Conservation (phyloP, 768 basidiomycete genomes). For the Suillus bovinus region DNA sequence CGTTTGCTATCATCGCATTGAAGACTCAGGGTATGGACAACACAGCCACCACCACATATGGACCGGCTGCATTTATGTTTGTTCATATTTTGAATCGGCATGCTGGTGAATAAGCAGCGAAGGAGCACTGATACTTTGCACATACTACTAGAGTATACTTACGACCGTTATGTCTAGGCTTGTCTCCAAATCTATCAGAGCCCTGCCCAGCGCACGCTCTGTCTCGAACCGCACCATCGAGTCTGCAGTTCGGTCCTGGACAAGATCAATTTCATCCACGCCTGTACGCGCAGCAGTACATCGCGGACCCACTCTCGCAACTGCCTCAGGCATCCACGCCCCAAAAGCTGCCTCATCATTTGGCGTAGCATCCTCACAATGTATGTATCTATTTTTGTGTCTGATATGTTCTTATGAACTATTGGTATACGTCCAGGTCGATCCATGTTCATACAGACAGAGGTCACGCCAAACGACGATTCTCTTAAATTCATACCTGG, state of each 20-base stretch:
- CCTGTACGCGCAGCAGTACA: constrained; percentile 23
- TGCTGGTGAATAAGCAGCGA: background rate
- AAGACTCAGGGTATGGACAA: background rate
- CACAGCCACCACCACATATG: background rate
- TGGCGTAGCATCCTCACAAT: constrained; percentile 26
- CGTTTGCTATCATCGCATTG: constrained; percentile 10
- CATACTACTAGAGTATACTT: background rate
- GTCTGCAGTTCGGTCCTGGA: constrained; percentile 20
- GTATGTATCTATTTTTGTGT: constrained; percentile 29
- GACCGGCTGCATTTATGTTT: background rate
- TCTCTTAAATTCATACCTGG: constrained; percentile 99
- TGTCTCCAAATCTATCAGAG: constrained; percentile 19
- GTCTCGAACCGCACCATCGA: constrained; percentile 13
- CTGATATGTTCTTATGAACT: background rate
- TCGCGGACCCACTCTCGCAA: constrained; percentile 35
- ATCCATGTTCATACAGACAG: constrained; percentile 98
- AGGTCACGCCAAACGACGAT: constrained; percentile 95
- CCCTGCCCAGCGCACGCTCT: constrained; percentile 4
- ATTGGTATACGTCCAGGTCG: constrained; percentile 46
- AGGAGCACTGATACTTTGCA: background rate
- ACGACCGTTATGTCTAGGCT: constrained; percentile 17
- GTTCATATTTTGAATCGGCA: background rate
- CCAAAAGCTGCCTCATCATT: constrained; percentile 8
- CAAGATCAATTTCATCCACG: constrained; percentile 26
- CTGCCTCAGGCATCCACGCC: constrained; percentile 30